Base-by-base conservation (phyloP, 2,329 filamentous ascomycete species). In the Graphilbum sp. region DNA sequence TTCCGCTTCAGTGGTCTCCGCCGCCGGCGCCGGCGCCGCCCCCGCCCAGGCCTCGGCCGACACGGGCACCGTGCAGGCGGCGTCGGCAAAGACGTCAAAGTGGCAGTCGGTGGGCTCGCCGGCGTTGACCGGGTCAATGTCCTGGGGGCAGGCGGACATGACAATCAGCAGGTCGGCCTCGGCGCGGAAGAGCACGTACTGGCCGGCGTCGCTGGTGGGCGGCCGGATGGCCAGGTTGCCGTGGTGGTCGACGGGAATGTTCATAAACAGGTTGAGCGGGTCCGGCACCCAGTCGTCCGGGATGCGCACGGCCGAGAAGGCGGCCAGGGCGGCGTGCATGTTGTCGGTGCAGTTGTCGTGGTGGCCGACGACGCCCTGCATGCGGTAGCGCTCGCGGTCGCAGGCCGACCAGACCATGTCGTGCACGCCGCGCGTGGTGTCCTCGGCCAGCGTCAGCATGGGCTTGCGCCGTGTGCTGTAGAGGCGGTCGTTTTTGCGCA, bases 261-360 rank as follows among this genome's bases (percentile, higher is more conserved):
- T 63, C 60, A 63, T 63, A 45, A 61, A 63, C 16, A 62, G 44
- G 42, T 63, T 62, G 25, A 63, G 49, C 15, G 60, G 59, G 37
- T 59, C 57, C 2, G 59, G 59, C 3, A 56, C 50, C 49, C 52
- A 54, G 29, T 54, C 52, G 20, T 49, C 49, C 13, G 50, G 43
- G 15, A 52, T 49, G 16, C 40, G 35, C 33, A 52, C 44, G 13
- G 42, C 39, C 11, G 51, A 49, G 18, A 49, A 51, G 20, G 50
- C 43, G 32, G 47, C 43, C 3, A 61, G 41, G 3, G 45, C 55
- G 24, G 39, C 40, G 42, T 54, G 51, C 47, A 60, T 52, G 42
- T 60, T 62, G 42, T 60, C 57, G 0, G 51, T 49, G 45, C 59
- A 62, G 39, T 57, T 60, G 29, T 57, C 55, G 45, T 61, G 59